A percentile compares a stretch with the other conserved stretches of the same genome.
Evolutionary conservation across 1,284 basidiomycete species (phyloP).

Genomic region (Papiliotrema nemorosa): DNA sequence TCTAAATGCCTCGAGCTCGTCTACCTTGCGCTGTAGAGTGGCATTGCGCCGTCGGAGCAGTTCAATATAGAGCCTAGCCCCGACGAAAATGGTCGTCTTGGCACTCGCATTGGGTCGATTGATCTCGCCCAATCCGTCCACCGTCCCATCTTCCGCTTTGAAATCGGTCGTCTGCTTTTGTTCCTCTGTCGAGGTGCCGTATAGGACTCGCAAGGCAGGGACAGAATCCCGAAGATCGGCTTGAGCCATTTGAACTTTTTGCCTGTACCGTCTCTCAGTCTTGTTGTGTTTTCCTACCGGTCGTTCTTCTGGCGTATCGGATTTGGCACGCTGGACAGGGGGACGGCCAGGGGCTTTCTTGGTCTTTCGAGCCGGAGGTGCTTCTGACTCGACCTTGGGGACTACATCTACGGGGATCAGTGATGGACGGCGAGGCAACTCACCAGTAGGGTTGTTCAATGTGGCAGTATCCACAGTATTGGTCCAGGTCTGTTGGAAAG

Average conservation of each 20-base stretch:
- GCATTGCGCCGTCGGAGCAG: slow-evolving; percentile 39
- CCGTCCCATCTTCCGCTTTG: slow-evolving; percentile 40
- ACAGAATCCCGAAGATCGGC: slow-evolving; percentile 48
- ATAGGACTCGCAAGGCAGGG: slow-evolving; percentile 45
- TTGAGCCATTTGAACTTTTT: slow-evolving; percentile 49
- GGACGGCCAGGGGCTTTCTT: background rate
- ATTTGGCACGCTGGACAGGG: background rate
- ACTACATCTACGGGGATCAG: too few relatives aligned
- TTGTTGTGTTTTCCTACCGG: slow-evolving; percentile 50
- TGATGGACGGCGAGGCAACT: too few relatives aligned
- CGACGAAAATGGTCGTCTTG: slow-evolving; percentile 48
- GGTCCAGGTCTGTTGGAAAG: too few relatives aligned
- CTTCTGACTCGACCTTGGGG: too few relatives aligned
- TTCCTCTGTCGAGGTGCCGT: slow-evolving; percentile 45
- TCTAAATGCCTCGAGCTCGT: slow-evolving; percentile 36
- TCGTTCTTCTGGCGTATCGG: background rate
- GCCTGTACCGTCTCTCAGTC: slow-evolving; percentile 48
- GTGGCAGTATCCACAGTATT: too few relatives aligned
- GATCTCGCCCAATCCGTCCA: slow-evolving; percentile 47
- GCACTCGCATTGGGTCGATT: slow-evolving; percentile 47
- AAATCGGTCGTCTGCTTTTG: slow-evolving; percentile 43
- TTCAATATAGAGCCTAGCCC: slow-evolving; percentile 48
- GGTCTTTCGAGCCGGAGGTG: too few relatives aligned
- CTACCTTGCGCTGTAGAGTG: slow-evolving; percentile 34
- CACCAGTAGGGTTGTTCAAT: too few relatives aligned